Conservation (phyloP, 768 basidiomycete species). For the Daedaleopsis sinensis region DNA sequence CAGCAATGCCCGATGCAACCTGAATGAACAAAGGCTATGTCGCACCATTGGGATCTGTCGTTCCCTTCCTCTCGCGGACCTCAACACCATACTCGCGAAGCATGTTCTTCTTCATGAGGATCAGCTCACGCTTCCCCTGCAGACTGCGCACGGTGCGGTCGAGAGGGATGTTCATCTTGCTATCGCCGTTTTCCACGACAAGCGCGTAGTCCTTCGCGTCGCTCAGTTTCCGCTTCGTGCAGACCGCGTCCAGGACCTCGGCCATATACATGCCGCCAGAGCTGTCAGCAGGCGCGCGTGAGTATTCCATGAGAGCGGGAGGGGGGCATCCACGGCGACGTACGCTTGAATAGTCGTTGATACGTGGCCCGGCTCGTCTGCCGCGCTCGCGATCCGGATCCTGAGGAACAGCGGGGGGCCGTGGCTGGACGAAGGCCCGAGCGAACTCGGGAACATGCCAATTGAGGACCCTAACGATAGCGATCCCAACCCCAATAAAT, state of each 20-base stretch:
- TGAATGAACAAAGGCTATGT: neutral
- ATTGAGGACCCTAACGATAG: constrained; percentile 29
- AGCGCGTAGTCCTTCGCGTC: constrained; percentile 85
- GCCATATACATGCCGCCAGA: constrained; percentile 97
- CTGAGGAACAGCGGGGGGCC: constrained; percentile 86
- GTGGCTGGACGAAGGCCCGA: constrained; percentile 69
- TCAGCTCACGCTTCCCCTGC: constrained; percentile 82
- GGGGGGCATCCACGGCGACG: constrained; percentile 26
- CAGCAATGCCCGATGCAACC: neutral
- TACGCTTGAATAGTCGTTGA: constrained; percentile 93
- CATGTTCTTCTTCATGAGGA: constrained; percentile 78
- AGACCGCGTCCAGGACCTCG: constrained; percentile 88
- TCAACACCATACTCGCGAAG: constrained; percentile 73
- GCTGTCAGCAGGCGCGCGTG: constrained; percentile 38
- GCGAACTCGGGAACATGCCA: constrained; percentile 59
- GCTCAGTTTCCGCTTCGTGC: constrained; percentile 64
- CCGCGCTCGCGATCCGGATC: constrained; percentile 78
- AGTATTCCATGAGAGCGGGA: neutral
- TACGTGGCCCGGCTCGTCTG: constrained; percentile 76
- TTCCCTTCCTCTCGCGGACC: constrained; percentile 64
- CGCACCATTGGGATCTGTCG: constrained; percentile 91
- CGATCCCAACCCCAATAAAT: constrained; percentile 18
- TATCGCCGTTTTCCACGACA: constrained; percentile 56
- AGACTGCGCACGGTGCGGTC: constrained; percentile 97
- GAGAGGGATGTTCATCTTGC: constrained; percentile 81